Evolutionary conservation across 192 early-diverging fungal species (phyloP).

Genomic region (Tieghemiomyces parasiticus): DNA sequence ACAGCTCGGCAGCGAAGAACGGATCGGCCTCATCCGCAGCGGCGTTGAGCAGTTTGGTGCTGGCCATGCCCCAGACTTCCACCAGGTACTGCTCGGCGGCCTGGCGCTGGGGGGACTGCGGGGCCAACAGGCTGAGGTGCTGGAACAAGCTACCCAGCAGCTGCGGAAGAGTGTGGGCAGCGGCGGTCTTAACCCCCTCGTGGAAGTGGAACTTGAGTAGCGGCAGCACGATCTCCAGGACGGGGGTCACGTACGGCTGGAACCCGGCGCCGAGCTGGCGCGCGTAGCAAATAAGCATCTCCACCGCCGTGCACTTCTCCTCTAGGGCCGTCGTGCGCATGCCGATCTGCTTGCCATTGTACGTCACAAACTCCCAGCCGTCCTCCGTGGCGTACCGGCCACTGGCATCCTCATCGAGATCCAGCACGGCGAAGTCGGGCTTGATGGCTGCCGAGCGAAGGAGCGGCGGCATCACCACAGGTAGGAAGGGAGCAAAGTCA

Average conservation of each 20-base stretch:
- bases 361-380: slow-evolving; percentile 91
- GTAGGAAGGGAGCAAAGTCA: slow-evolving; percentile 89
- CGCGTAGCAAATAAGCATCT: slow-evolving; percentile 94
- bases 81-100: slow-evolving; percentile 27
- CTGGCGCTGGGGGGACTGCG: slow-evolving; percentile 21
- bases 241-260: slow-evolving; percentile 62
- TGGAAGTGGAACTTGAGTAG: slow-evolving; percentile 96
- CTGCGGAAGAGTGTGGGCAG: slow-evolving; percentile 64
- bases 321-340: slow-evolving; percentile 92
- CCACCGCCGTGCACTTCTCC: slow-evolving; percentile 95
- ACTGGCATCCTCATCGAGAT: slow-evolving; percentile 60
- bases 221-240: slow-evolving; percentile 76
- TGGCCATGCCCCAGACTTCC: slow-evolving; percentile 58
- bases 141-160: slow-evolving; percentile 50
- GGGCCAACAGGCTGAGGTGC: slow-evolving; percentile 15
- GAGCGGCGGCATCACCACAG: slow-evolving; percentile 87
- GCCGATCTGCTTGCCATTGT: slow-evolving; percentile 88
- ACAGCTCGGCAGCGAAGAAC: slow-evolving; percentile 61
- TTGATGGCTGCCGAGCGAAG: slow-evolving; percentile 70
- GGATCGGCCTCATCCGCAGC: slow-evolving; percentile 72
- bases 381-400: slow-evolving; percentile 85
- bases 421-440: slow-evolving; percentile 85
- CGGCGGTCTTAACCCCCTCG: slow-evolving; percentile 86
- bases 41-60: slow-evolving; percentile 59
- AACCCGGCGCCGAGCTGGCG: slow-evolving; percentile 83